Base-by-base conservation (phyloP, 192 early-diverging fungal genomes). In the Coemansia sp. region DNA sequence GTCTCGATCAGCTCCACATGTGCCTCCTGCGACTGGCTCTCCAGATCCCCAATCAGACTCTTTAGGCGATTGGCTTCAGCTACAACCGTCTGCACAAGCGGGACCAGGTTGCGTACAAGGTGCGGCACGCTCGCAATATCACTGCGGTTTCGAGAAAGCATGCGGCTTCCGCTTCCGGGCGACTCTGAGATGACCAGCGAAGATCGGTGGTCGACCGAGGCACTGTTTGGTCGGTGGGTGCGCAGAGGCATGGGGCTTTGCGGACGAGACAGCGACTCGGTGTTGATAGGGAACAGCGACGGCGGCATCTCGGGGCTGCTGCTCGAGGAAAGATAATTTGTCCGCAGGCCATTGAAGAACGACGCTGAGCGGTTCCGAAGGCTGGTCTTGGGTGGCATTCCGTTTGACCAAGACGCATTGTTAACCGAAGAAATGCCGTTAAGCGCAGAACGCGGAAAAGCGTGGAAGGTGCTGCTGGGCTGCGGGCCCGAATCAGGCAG, bases 311-410 rank as follows among this genome's bases (percentile, higher is more conserved):
- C 75, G 1, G 69, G 39, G 20, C 66, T 37, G 11, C 61, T 62
- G 18, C 54, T 51, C 38, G 56, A 57, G 37, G 56, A 57, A 45
- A 68, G 59, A 19, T 72, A 77, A 51, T 59, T 66, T 45, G 75
- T 47, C 27, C 70, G 66, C 20, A 78, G 52, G 6, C 75, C 75
- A 37, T 78, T 65, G 69, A 78, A 73, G 41, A 78, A 73, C 53
- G 75, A 78, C 11, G 69, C 66, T 4, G 75, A 73, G 47, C 75
- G 69, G 37, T 68, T 78, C 57, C 75, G 75, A 37, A 68, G 41
- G 50, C 57, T 64, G 26, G 68, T 38, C 52, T 54, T 70, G 38
- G 65, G 38, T 8, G 65, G 59, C 14, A 41, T 57, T 7, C 37
- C 57, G 12, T 35, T 39, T 4, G 65, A 66, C 65, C 65, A 66